Evolutionary conservation across 495 filamentous ascomycete species (phyloP).

Genomic region (Lasiosphaeriaceae sp.): DNA sequence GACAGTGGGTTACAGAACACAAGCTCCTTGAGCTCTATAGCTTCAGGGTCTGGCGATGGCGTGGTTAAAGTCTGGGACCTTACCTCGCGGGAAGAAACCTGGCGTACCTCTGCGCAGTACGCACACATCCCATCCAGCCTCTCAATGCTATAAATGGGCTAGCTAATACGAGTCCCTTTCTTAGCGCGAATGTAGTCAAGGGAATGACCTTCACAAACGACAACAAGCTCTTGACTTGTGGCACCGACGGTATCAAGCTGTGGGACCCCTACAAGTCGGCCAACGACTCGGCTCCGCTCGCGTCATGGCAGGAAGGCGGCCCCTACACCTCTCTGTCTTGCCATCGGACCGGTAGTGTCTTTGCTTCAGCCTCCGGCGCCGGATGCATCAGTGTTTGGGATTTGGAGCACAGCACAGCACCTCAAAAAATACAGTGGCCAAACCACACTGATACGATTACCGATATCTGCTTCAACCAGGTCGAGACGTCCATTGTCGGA

Average conservation of each 20-base stretch:
- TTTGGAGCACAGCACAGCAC: conserved; percentile 62
- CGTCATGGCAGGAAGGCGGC: conserved; percentile 76
- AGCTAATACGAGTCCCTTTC: background rate
- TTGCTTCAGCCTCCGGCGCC: conserved; percentile 74
- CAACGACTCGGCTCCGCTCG: conserved; percentile 58
- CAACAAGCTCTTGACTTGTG: conserved; percentile 83
- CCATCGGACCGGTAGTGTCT: conserved; percentile 63
- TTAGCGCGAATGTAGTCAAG: conserved; percentile 72
- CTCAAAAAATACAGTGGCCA: conserved; percentile 82
- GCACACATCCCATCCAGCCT: background rate
- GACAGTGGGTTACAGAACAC: conserved; percentile 63
- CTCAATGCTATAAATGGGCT: background rate
- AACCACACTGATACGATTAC: conserved; percentile 89
- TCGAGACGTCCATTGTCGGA: conserved; percentile 84
- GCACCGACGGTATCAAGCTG: conserved; percentile 81
- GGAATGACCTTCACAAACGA: conserved; percentile 83
- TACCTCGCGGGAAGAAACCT: conserved; percentile 70
- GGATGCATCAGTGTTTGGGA: conserved; percentile 87
- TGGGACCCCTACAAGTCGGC: conserved; percentile 82
- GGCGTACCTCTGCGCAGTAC: conserved; percentile 73
- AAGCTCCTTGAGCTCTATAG: conserved; percentile 62
- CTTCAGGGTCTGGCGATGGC: conserved; percentile 79
- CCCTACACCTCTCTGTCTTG: conserved; percentile 83
- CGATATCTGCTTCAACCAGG: conserved; percentile 84
- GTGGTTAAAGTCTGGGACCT: conserved; percentile 95